phyloP scores from a whole-genome alignment of 2,329 filamentous ascomycete species.

The Juglanconis oblonga region DNA sequence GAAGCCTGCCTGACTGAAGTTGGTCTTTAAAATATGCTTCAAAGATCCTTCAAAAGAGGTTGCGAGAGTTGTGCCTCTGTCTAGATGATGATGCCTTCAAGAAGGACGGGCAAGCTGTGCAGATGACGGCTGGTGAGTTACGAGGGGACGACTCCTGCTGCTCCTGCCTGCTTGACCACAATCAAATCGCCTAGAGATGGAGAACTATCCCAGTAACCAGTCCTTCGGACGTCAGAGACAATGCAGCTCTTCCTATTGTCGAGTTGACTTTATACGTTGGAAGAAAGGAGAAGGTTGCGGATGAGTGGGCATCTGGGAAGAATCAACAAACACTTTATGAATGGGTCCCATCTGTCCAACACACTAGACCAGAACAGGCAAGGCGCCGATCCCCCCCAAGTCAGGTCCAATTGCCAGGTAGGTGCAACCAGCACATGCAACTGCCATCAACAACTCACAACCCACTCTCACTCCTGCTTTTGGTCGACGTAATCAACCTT shows the following conservation, averaged over 20 bases:
- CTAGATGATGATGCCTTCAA: neutral
- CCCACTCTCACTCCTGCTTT: neutral
- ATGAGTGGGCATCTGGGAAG: neutral
- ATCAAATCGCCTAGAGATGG: neutral
- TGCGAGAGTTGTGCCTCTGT: neutral
- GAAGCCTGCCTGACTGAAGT: neutral
- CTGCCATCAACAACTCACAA: neutral
- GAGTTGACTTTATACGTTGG: neutral
- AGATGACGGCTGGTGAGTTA: neutral
- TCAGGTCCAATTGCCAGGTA: neutral
- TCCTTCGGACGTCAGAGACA: neutral
- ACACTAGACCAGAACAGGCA: neutral
- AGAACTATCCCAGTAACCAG: neutral
- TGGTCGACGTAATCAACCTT: neutral
- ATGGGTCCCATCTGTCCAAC: neutral
- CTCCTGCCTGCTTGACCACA: neutral
- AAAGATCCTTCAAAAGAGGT: neutral
- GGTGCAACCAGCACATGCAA: neutral
- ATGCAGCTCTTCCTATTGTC: neutral
- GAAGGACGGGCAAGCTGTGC: neutral
- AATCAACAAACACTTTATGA: conserved; percentile 11
- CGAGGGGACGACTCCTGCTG: neutral
- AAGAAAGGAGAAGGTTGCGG: neutral
- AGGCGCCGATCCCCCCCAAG: neutral
- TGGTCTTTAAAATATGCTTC: neutral